Evolutionary conservation across 2,329 filamentous ascomycete genomes (phyloP).

Genomic region (Nothophaeocryptopus gaeumannii): DNA sequence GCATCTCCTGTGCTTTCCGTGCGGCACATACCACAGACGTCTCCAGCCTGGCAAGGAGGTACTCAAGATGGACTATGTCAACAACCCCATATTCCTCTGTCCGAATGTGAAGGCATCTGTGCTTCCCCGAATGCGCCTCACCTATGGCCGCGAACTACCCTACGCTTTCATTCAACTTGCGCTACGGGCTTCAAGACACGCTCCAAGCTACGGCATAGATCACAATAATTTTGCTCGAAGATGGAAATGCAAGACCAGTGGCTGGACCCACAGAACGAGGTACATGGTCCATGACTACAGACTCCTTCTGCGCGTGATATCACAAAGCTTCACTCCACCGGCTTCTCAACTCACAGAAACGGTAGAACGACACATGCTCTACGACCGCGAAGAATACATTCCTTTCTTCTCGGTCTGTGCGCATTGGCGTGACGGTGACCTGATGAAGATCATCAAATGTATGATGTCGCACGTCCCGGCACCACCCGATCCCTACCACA

Average conservation of each 20-base stretch:
- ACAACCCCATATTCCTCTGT: conserved; percentile 58
- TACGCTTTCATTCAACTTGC: conserved; percentile 60
- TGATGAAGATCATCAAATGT: conserved; percentile 62
- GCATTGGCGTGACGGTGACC: conserved; percentile 60
- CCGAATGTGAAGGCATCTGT: conserved; percentile 52
- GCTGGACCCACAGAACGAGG: conserved; percentile 56
- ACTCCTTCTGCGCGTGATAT: conserved; percentile 58
- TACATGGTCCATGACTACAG: conserved; percentile 53
- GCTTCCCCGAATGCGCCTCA: conserved; percentile 53
- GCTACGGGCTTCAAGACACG: conserved; percentile 49
- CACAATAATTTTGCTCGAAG: conserved; percentile 49
- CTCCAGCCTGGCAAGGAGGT: conserved; percentile 53
- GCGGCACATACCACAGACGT: conserved; percentile 55
- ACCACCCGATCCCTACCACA: conserved; percentile 42
- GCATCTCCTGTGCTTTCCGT: conserved; percentile 60
- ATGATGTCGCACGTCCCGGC: conserved; percentile 57
- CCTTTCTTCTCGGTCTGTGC: conserved; percentile 62
- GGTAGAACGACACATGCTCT: conserved; percentile 55
- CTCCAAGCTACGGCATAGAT: conserved; percentile 48
- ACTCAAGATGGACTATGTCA: conserved; percentile 52
- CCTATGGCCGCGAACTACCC: conserved; percentile 54
- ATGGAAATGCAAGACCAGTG: conserved; percentile 51
- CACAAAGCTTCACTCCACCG: conserved; percentile 52
- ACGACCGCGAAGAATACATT: conserved; percentile 58
- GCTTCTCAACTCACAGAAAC: conserved; percentile 49